Percentiles rank a stretch among this genome's conserved stretches.
Evolutionary conservation across 371 early-diverging fungal genomes (phyloP).

Genomic region (Coemansia sp.): DNA sequence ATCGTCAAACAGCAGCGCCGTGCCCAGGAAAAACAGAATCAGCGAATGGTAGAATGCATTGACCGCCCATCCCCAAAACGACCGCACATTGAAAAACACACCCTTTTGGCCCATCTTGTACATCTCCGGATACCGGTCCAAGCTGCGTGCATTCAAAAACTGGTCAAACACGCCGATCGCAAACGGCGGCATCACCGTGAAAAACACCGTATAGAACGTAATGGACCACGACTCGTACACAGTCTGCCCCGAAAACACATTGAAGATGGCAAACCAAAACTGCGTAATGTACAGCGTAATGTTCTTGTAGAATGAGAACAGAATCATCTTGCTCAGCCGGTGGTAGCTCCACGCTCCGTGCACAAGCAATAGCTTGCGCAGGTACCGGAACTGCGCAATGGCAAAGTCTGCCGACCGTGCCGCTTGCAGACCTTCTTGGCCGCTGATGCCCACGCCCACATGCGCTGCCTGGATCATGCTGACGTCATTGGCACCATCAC

Average conservation of each 20-base stretch:
- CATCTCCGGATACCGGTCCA: conserved; percentile 95
- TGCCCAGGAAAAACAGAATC: conserved; percentile 64
- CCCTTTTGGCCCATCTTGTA: conserved; percentile 89
- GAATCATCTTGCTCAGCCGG: conserved; percentile 80
- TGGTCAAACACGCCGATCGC: conserved; percentile 93
- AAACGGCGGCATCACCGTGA: conserved; percentile 86
- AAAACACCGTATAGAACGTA: conserved; percentile 85
- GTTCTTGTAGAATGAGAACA: conserved; percentile 95
- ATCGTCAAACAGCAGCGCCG: conserved; percentile 62
- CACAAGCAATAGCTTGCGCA: conserved; percentile 86
- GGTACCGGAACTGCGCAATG: conserved; percentile 88
- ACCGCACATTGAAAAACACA: conserved; percentile 87
- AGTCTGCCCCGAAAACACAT: conserved; percentile 89
- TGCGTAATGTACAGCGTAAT: conserved; percentile 95
- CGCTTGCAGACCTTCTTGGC: conserved; percentile 96
- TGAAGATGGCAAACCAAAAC: conserved; percentile 93
- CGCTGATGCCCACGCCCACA: conserved; percentile 95
- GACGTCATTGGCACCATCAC: conserved; percentile 99
- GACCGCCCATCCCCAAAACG: conserved; percentile 92
- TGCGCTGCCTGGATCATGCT: conserved; percentile 98
- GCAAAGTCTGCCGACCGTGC: conserved; percentile 95
- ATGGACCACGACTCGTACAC: conserved; percentile 94
- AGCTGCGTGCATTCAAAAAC: conserved; percentile 84
- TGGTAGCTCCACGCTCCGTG: conserved; percentile 95
- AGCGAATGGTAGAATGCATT: conserved; percentile 95